Evolutionary conservation across 2,329 filamentous ascomycete genomes (phyloP), one percentile per base, ranked within the genome.

Genomic region (Epichloe sibirici): DNA sequence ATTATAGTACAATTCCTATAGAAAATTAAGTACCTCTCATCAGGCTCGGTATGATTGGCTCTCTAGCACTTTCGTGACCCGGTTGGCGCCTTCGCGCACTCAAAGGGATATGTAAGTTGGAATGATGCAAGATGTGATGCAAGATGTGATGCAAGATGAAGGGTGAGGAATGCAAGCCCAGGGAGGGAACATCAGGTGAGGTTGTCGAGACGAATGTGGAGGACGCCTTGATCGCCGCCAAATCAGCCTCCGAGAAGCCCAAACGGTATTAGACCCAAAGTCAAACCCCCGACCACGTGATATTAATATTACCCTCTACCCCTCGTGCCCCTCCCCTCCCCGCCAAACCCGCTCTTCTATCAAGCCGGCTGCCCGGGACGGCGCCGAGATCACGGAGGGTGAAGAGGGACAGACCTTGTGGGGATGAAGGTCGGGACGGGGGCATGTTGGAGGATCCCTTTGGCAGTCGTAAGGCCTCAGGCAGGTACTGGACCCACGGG

Each of bases 311-410:
- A n/a, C n/a, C n/a, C n/a, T n/a, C n/a, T n/a, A n/a, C n/a, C 17
- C 17, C 17, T 17, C 17, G 17, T 69, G 58, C 79, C 80, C 48
- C 69, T 68, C 48, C 74, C 71, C 60, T 74, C 78, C 3, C 75
- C 74, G 21, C 73, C 74, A 51, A 75, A 73, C 53, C 71, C 69
- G 69, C 28, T 69, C 68, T 1, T 68, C 57, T 1, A 69, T 68
- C 53, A 79, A 17, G 58, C 5, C 62, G 57, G 53, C 69, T 71
- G 39, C 65, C 66, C 4, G 69, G 69, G 1, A 77, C 61, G 31
- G 69, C 64, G 50, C 75, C 76, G 12, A 77, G 59, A 59, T 79
- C 76, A 48, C 76, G 74, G 49, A 73, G 64, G 65, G 78, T 79
- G 67, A 78, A 72, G 31, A 75, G n/a, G 72, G 38, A 17, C 4